A percentile compares a stretch with the other conserved stretches of the same genome.
Evolutionary conservation across 2,329 filamentous ascomycete species (phyloP).

Genomic region (Penicillium sp.): DNA sequence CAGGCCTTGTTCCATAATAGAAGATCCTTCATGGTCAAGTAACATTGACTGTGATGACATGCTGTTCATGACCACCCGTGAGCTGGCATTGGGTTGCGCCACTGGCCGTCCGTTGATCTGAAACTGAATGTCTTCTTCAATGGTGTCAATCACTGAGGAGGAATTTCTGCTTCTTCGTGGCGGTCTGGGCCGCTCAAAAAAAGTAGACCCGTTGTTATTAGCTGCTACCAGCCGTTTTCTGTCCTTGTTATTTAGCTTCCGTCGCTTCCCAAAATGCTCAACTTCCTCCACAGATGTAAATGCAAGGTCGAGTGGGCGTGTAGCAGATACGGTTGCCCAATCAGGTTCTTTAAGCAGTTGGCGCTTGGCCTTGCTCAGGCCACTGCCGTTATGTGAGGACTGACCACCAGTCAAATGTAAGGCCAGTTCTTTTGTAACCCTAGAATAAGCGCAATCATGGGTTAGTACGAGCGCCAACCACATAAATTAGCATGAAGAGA

Average conservation of each 20-base stretch:
- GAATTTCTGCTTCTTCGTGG: background rate
- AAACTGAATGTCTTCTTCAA: constrained; percentile 22
- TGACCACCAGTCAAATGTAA: background rate
- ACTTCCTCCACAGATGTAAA: constrained; percentile 31
- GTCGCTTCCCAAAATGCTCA: constrained; percentile 36
- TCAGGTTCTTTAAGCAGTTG: constrained; percentile 36
- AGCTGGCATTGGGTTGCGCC: constrained; percentile 1
- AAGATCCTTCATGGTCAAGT: constrained; percentile 25
- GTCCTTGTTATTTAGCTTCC: constrained; percentile 34
- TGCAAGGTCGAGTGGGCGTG: constrained; percentile 34
- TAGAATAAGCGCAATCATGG: background rate
- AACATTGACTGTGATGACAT: constrained; percentile 37
- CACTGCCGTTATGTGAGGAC: background rate
- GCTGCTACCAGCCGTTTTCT: constrained; percentile 22
- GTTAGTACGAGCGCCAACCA: constrained; percentile 2
- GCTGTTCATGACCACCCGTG: constrained; percentile 7
- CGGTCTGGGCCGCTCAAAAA: constrained; percentile 3
- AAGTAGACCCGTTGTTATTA: background rate
- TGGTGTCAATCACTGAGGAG: constrained; percentile 4
- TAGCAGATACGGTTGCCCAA: constrained; percentile 37
- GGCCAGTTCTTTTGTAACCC: background rate
- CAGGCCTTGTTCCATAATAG: background rate
- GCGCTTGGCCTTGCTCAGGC: constrained; percentile 30
- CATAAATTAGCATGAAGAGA: background rate
- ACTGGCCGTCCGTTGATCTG: constrained; percentile 23